Evolutionary conservation across 208 protist species (phyloP), one percentile per base, ranked within the genome.

Genomic region (Strigomonas culicis): DNA sequence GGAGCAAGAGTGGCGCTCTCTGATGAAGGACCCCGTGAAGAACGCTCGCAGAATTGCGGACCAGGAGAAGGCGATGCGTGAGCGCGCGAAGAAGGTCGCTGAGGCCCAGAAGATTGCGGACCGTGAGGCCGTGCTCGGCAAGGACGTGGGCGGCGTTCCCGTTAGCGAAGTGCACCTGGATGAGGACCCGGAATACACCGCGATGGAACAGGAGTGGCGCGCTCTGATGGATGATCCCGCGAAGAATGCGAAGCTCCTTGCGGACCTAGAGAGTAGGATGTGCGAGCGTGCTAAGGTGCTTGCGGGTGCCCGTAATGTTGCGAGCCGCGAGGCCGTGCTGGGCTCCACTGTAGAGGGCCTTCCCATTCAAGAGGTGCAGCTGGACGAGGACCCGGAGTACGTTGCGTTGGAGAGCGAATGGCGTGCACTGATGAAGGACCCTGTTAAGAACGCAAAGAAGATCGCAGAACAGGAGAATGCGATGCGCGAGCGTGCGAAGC

Each of bases 31-130:
- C 65, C 62, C 81, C 65, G 64, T 52, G 47, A 73, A 79, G 44
- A 89, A 90, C 47, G 80, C 75, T 8, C 66, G 57, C 41, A 79
- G 83, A 73, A 84, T 89, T 51, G 69, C 74, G 49, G 80, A 84
- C 36, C n/a, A n/a, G n/a, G n/a, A n/a, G 8, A 13, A 6, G 6
- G 27, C 66, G 49, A 70, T 94, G 27, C 87, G 84, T 69, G 70
- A 67, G 11, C 82, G 88, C n/a, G 88, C 79, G 0, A 63, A 75
- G 17, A 75, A 88, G 69, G 72, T 94, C 6, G 84, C 82, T 60
- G 49, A 25, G 63, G 76, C 32, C 49, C 57, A 17, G 41, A 57
- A 44, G 63, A 10, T 21, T 8, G 25, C 47, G 41, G 56, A 69
- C n/a, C 15, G 49, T 3, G 64, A 67, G 53, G 76, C 68, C 15